Base-by-base conservation (phyloP, 805 yeast genomes). In the Henningerozyma blattae region DNA sequence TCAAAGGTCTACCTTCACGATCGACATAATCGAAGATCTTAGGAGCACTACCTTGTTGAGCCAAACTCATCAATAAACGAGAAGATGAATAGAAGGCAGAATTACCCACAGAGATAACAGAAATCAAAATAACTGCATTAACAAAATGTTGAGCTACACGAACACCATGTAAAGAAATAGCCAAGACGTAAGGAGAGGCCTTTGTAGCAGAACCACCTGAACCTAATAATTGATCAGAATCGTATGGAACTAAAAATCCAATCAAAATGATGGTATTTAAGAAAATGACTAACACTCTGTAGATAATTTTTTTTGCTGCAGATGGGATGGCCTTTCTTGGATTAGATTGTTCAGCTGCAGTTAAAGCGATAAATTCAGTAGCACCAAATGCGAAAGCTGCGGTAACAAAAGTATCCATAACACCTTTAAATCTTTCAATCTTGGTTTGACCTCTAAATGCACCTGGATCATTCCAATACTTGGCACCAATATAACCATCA, bases 91-190 rank as follows among this genome's bases (percentile, higher is more conserved):
- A 79, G 31, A 77, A 76, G 3, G 86, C 75, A 18, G 86, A 74
- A 61, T 79, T 79, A 50, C 84, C 86, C 35, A 78, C 86, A 6
- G 86, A 78, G 34, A 77, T 52, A 19, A 79, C 85, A 1, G 86
- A 77, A 34, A 79, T 51, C 56, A 79, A 59, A 45, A 79, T 77
- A 32, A 78, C 84, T 15, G 74, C 82, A 51, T 79, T 79, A 62
- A 79, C 76, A 43, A 79, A 74, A 31, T 77, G 72, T 32, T 86
- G 86, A 31, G 77, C 67, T 28, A 74, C 82, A 32, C 62, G 59
- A 43, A 78, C 72, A 45, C 80, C 79, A 26, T 70, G 80, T 36
- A 65, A 61, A 20, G 64, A 53, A 34, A 75, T 62, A 22, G 83
- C 80, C 50, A 77, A 66, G 36, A 77, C 81, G 44, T 70, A 77